Percentiles rank a stretch among this genome's conserved stretches.
These are phyloP conservation scores for Graphilbum fragrans DNA, from an alignment of 2,329 filamentous ascomycete genomes.

Conservation along the genomic window DNA sequence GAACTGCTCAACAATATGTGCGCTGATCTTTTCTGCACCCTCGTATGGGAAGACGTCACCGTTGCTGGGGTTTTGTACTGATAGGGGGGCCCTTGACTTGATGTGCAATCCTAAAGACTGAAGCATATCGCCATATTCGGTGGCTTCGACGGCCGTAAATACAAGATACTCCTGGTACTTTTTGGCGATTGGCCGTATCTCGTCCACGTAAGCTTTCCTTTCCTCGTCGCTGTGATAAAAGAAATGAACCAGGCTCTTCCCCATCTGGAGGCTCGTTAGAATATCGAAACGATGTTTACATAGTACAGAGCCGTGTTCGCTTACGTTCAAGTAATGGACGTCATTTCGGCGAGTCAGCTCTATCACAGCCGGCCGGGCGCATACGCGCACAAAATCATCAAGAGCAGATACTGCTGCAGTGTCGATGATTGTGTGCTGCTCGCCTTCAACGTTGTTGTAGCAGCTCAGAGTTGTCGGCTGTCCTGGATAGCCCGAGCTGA, in stretches of 20 bases:
- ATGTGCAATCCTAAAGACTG: constrained; percentile 23
- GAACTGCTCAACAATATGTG: constrained; percentile 26
- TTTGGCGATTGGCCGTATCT: constrained; percentile 27
- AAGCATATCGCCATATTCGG: constrained; percentile 32
- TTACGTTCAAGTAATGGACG: constrained; percentile 24
- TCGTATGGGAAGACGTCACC: constrained; percentile 30
- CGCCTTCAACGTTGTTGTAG: constrained; percentile 26
- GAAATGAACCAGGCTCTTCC: constrained; percentile 19
- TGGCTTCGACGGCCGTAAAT: constrained; percentile 33
- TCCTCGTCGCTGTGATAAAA: constrained; percentile 19
- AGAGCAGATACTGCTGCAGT: constrained; percentile 18
- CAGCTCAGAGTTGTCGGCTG: constrained; percentile 17
- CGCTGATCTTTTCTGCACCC: constrained; percentile 15
- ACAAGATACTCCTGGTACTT: constrained; percentile 32
- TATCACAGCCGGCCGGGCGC: constrained; percentile 26
- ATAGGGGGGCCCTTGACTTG: constrained; percentile 18
- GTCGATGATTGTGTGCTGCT: constrained; percentile 16
- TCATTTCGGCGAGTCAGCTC: constrained; percentile 33
- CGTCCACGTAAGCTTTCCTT: constrained; percentile 20
- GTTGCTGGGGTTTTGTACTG: constrained; percentile 30
- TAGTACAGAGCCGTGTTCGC: constrained; percentile 18
- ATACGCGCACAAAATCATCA: constrained; percentile 24
- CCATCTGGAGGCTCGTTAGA: constrained; percentile 7
- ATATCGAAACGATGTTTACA: background rate
- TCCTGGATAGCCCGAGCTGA: constrained; percentile 8